phyloP scores from a whole-genome alignment of 73 alveolate species.

The Paramecium tetraurelia region DNA sequence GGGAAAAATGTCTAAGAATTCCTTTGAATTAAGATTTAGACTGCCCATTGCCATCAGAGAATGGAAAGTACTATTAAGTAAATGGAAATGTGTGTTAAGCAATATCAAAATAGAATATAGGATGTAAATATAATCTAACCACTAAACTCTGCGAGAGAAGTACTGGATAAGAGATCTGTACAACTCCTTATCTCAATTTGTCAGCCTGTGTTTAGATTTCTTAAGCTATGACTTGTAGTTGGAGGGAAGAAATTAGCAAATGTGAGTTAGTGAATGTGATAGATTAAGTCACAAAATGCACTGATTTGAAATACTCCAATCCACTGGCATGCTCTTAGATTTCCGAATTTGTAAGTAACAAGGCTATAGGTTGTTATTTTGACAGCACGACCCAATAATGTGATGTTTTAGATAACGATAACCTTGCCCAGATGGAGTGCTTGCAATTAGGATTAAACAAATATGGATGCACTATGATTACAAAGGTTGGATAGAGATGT shows the following conservation, averaged over 20 bases:
- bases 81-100: conserved; percentile 23
- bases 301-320: neutral
- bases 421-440: neutral
- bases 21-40: neutral
- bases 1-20: neutral
- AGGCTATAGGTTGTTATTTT: neutral
- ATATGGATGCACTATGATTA: neutral
- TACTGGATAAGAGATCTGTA: neutral
- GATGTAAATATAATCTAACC: neutral
- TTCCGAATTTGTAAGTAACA: neutral
- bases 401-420: neutral
- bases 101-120: neutral
- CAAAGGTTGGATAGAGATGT: neutral
- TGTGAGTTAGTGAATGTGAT: neutral
- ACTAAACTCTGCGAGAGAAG: neutral
- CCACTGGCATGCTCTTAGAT: neutral
- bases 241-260: neutral
- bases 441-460: neutral
- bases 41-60: neutral
- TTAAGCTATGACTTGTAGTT: neutral
- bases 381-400: neutral
- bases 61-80: neutral
- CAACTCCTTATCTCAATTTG: neutral
- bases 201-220: neutral
- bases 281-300: neutral